Evolutionary conservation across 768 basidiomycete species (phyloP), one percentile per base, ranked within the genome.

Genomic region (Krasilnikovozyma curviuscula): DNA sequence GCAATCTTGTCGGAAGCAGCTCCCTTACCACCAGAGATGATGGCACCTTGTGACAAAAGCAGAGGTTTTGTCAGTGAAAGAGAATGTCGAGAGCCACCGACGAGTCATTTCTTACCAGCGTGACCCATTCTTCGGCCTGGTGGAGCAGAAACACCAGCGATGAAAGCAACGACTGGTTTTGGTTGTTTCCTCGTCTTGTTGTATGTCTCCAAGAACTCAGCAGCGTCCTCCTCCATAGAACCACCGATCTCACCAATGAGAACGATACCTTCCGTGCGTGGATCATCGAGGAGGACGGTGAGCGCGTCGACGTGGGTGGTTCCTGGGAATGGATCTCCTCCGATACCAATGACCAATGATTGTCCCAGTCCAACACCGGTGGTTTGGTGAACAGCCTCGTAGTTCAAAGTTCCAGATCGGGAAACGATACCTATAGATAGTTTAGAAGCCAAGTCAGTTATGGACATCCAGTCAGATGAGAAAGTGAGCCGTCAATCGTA

Each of bases 201-300:
- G 71, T 83, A 80, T 65, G 74, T 72, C 63, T 83, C 81, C 47
- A 98, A 70, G 67, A 91, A 97, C 57, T 88, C 93, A 5, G 93
- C 93, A 7, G 93, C 93, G 55, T 97, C 91, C 66, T 98, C 93
- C 68, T 98, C 93, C 91, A 95, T 93, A 7, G 84, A 81, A 19
- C 93, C 93, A 54, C 93, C 93, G 57, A 98, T 98, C 69, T 98
- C 93, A 52, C 93, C 93, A 58, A 98, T 98, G 54, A 97, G 71
- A 54, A 98, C 91, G 55, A 98, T 89, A 57, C 89, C 93, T 68
- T 95, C 77, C 1, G 93, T 97, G 49, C 79, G 78, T 48, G 82
- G 80, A 62, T 98, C 91, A 30, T 88, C 79, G 41, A 98, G 76
- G 73, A 97, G 85, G 50, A 97, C 76, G 65, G 88, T 95, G 68